Conservation (phyloP, 2,329 filamentous ascomycete species). For the Teratosphaeria nubilosa region DNA sequence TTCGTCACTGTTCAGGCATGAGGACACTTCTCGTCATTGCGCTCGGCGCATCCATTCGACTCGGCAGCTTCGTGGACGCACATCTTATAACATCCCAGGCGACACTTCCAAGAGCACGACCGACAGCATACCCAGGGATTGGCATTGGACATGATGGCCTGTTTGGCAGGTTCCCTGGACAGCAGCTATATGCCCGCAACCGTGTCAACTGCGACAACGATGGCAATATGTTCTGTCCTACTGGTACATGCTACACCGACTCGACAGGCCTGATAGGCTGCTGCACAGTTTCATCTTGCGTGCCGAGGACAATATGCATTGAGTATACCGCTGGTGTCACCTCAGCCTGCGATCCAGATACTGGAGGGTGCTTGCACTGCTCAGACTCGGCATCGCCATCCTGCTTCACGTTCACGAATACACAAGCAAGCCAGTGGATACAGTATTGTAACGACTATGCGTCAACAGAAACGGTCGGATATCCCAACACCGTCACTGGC, state of each 20-base stretch:
- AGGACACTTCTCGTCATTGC: background rate
- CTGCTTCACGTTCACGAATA: constrained; percentile 3
- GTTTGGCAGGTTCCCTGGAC: constrained; percentile 1
- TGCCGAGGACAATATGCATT: constrained; percentile 9
- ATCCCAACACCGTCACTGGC: background rate
- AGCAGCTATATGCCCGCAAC: constrained; percentile 2
- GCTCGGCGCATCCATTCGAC: background rate
- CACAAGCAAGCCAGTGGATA: background rate
- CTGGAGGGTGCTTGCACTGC: constrained; percentile 12
- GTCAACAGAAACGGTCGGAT: background rate
- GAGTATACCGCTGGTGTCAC: constrained; percentile 5
- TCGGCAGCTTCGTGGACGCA: background rate
- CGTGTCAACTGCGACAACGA: constrained; percentile 2
- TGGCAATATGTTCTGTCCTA: constrained; percentile 1
- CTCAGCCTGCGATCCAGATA: constrained; percentile 8
- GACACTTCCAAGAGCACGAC: background rate
- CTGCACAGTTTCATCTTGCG: constrained; percentile 10
- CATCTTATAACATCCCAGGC: constrained; percentile 3
- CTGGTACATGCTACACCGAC: constrained; percentile 10
- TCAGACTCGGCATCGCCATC: background rate
- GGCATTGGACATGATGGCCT: constrained; percentile 1
- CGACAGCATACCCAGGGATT: constrained; percentile 3
- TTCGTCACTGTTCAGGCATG: background rate
- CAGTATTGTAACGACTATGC: constrained; percentile 4
- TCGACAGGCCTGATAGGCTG: constrained; percentile 10